Evolutionary conservation across 768 basidiomycete species (phyloP), one percentile per base, ranked within the genome.

Genomic region (Amanita pallidorosea): DNA sequence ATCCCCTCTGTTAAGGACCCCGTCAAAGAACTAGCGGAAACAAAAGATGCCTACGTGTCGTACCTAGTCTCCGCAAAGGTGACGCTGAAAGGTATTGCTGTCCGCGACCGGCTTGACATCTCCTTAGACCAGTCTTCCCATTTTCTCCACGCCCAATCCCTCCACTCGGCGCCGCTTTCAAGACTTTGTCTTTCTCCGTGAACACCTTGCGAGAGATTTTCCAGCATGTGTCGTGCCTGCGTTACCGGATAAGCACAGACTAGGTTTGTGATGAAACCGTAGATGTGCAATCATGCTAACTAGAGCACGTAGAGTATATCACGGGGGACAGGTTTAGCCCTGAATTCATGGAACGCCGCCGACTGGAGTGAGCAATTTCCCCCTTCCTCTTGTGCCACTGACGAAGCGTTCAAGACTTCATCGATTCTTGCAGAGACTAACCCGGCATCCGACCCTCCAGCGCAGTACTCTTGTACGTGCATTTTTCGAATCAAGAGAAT

Each of bases 191-290:
- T 98, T 98, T 63, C 72, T 99, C 43, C 75, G 89, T 53, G 83
- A 95, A 42, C 81, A 95, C 58, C 78, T 99, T 22, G 79, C 81
- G 9, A 83, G 83, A 69, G 86, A 94, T 67, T 99, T 97, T 61
- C 92, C 93, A 3, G 96, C 96, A 51, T 95, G 93, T 60, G 93
- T 99, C n/a, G 90, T 98, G 0, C 94, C 96, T 23, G 89, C 90
- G 7, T 75, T 99, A 42, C 96, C 96, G 6, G 93, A 92, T 66
- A 99, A 98, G 66, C 96, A 98, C 61, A 77, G 96, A 48, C 69
- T 98, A 61, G 95, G 95, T 96, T 55, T 41, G 86, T 71, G 45
- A 27, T 51, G 51, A 42, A 44, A 38, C 49, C 38, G 18, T 46
- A 7, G 25, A 22, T 7, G 40, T 40, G 22, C 13, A 47, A 11